A percentile compares a stretch with the other conserved stretches of the same genome.
These are phyloP conservation scores for Mycena alexandri DNA, from an alignment of 768 basidiomycete species.

Conservation along the genomic window DNA sequence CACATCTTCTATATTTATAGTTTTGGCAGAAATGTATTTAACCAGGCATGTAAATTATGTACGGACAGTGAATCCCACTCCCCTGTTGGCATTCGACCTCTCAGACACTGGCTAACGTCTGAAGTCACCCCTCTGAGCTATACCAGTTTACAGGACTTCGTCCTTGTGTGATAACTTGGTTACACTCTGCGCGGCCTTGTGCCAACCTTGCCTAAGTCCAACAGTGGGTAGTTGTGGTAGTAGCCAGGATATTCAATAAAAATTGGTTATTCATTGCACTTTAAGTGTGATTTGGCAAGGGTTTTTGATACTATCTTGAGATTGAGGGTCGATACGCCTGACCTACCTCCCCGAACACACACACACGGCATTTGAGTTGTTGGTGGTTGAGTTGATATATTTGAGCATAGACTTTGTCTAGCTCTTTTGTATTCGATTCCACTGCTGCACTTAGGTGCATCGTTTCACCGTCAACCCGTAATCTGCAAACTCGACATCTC, in stretches of 20 bases:
- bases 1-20: constrained; percentile 3
- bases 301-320: not conserved
- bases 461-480: not conserved
- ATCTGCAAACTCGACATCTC: too few species aligned
- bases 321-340: constrained; percentile 1
- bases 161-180: not conserved
- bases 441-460: constrained; percentile 11
- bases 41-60: constrained; percentile 8
- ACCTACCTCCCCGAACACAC: constrained; percentile 10
- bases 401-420: too few species aligned
- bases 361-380: not conserved
- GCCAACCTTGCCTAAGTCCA: not conserved
- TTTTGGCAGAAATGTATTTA: not conserved
- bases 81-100: constrained; percentile 15
- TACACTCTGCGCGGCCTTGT: not conserved
- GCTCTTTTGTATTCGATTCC: constrained; percentile 9
- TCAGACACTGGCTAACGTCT: constrained; percentile 2
- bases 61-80: constrained; percentile 4
- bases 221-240: too few species aligned
- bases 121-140: too few species aligned
- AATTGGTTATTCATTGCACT: too few species aligned
- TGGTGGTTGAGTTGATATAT: not conserved
- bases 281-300: not conserved
- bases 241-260: too few species aligned
- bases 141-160: too few species aligned